These are phyloP conservation scores for Tetracentron sinense DNA, from an alignment of 164 flowering plant species.

Conservation along the genomic window DNA sequence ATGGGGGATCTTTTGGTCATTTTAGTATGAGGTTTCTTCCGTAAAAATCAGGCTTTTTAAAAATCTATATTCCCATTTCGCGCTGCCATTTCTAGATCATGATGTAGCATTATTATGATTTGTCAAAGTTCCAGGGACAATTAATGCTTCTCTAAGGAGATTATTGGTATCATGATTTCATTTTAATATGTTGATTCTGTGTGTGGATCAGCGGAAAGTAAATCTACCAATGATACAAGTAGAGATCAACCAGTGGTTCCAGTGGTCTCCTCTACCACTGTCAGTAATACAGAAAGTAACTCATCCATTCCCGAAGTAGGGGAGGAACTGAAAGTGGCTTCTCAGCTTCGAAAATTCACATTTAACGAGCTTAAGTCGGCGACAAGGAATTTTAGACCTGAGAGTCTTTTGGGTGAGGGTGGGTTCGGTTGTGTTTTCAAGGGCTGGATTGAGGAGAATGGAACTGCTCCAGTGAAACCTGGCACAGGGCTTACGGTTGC, in stretches of 20 bases:
- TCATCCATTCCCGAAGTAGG: conserved; percentile 69
- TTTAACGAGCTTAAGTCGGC: conserved; percentile 86
- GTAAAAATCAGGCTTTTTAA: too few relatives aligned
- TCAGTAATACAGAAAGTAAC: conserved; percentile 70
- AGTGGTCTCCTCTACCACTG: conserved; percentile 57
- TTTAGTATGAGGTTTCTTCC: background rate
- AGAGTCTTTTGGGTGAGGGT: conserved; percentile 13
- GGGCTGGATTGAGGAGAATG: conserved; percentile 42
- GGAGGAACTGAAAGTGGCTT: conserved; percentile 79
- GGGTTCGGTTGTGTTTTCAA: conserved; percentile 18
- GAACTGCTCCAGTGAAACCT: conserved; percentile 92
- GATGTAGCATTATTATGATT: background rate
- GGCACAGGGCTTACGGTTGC: conserved; percentile 97
- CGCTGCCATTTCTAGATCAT: too few relatives aligned
- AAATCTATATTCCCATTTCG: too few relatives aligned
- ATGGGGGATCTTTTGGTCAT: background rate
- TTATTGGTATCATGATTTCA: background rate
- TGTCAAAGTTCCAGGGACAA: background rate
- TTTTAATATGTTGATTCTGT: conserved; percentile 11
- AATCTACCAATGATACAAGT: conserved; percentile 59
- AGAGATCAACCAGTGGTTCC: conserved; percentile 58
- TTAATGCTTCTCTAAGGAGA: background rate
- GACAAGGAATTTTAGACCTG: conserved; percentile 49
- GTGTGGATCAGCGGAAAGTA: conserved; percentile 44
- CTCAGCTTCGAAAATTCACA: conserved; percentile 69